A percentile compares a stretch with the other conserved stretches of the same genome.
Evolutionary conservation across 257 asterid species (phyloP).

Genomic region (Prunella vulgaris): DNA sequence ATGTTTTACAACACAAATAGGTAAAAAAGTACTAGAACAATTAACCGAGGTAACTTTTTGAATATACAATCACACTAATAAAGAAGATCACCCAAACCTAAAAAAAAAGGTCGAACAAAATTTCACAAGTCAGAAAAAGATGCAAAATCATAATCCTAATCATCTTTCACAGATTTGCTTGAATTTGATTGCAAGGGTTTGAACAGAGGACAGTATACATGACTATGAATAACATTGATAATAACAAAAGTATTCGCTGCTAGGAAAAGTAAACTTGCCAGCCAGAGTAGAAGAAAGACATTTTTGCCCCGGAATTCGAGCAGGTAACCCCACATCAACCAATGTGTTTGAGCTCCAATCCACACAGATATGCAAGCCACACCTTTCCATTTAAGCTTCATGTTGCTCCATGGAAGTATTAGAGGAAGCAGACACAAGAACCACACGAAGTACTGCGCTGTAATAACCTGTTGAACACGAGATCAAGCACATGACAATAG

Average conservation of each 20-base stretch:
- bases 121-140: too few species aligned
- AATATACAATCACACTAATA: too few species aligned
- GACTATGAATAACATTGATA: slow-evolving; percentile 46
- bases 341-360: slow-evolving; percentile 90
- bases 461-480: slow-evolving; percentile 62
- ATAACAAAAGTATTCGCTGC: slow-evolving; percentile 73
- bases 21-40: too few species aligned
- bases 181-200: slow-evolving; percentile 25
- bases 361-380: slow-evolving; percentile 48
- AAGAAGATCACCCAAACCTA: neutral
- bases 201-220: slow-evolving; percentile 54
- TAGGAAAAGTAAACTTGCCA: slow-evolving; percentile 70
- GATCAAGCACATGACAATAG: neutral
- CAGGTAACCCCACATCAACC: slow-evolving; percentile 90
- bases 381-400: slow-evolving; percentile 79
- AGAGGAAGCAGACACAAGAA: slow-evolving; percentile 81
- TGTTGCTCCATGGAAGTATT: slow-evolving; percentile 81
- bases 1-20: too few species aligned
- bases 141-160: slow-evolving; percentile 18
- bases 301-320: slow-evolving; percentile 85
- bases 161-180: slow-evolving; percentile 36
- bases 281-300: slow-evolving; percentile 82
- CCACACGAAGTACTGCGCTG: slow-evolving; percentile 97
- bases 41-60: too few species aligned
- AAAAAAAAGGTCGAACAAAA: neutral